Percentiles rank a stretch among this genome's conserved stretches.
Evolutionary conservation across 73 alveolate genomes (phyloP).

Genomic region (Diophrys appendiculata): DNA sequence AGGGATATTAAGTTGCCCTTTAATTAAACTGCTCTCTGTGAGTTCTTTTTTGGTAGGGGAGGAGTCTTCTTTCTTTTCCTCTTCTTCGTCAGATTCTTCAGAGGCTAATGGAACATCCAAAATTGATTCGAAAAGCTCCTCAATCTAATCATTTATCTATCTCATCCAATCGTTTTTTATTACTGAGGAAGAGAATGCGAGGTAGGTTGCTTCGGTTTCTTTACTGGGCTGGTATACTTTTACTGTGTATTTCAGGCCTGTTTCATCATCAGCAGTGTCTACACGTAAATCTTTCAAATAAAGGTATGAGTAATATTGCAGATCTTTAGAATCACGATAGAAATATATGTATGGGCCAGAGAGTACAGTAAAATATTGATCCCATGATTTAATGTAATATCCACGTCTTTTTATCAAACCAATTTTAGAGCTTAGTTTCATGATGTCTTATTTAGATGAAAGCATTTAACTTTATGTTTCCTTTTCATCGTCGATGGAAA

Average conservation of each 20-base stretch:
- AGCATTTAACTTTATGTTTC: constrained; percentile 13
- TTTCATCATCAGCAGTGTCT: not conserved
- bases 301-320: constrained; percentile 6
- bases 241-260: constrained; percentile 8
- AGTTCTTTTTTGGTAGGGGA: no score
- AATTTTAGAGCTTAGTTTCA: constrained; percentile 28
- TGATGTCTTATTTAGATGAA: constrained; percentile 27
- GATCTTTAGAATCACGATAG: constrained; percentile 42
- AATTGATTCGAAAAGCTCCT: no score
- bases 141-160: no score
- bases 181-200: no score
- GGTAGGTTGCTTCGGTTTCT: no score
- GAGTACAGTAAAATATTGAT: constrained; percentile 8
- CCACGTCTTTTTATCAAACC: constrained; percentile 49
- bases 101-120: no score
- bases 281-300: constrained; percentile 9
- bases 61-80: no score
- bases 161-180: not conserved
- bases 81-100: no score
- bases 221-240: no score
- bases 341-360: constrained; percentile 49
- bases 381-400: constrained; percentile 12
- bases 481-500: constrained; percentile 1
- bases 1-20: no score
- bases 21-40: no score